Conservation (phyloP, 352 stramenopile genomes). For the Poterioochromonas sp. region DNA sequence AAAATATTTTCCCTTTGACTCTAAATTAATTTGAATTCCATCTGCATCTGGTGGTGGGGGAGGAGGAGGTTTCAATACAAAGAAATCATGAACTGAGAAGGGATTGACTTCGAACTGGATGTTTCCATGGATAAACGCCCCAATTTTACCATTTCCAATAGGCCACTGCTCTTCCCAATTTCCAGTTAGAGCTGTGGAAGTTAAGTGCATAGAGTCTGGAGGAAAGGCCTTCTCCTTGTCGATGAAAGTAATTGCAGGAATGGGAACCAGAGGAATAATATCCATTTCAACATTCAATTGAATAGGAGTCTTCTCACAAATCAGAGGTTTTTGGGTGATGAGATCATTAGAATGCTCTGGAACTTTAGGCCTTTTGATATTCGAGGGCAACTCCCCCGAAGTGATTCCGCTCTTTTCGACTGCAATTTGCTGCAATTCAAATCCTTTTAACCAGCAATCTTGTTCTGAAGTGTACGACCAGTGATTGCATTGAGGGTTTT, state of each 20-base stretch:
- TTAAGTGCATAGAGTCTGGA: background rate
- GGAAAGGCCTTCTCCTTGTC: background rate
- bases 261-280: background rate
- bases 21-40: background rate
- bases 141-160: constrained; percentile 1
- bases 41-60: background rate
- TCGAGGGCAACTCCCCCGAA: background rate
- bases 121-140: background rate
- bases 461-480: background rate
- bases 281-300: background rate
- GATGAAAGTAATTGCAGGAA: background rate
- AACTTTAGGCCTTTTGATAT: background rate
- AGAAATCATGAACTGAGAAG: background rate
- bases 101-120: background rate
- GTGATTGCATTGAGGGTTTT: background rate
- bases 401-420: background rate
- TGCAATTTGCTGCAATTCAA: background rate
- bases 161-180: background rate
- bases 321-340: background rate
- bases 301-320: background rate
- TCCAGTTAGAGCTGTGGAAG: background rate
- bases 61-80: background rate
- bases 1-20: background rate
- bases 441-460: background rate
- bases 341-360: background rate